A percentile compares a stretch with the other conserved stretches of the same genome.
Evolutionary conservation across 192 early-diverging fungal species (phyloP).

Genomic region (Coemansia sp.): DNA sequence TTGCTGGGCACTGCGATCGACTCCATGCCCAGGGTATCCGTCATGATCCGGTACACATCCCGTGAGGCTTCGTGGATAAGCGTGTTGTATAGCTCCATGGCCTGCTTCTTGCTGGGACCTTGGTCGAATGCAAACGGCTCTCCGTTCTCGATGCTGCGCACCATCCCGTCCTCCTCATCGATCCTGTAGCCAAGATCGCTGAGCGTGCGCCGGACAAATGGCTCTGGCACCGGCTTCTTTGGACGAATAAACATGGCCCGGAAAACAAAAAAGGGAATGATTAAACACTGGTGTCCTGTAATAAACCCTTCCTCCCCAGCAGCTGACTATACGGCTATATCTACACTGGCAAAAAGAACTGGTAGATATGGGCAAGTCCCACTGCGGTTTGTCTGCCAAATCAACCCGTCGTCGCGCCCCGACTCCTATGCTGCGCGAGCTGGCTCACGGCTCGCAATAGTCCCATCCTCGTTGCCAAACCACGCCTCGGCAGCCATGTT

Average conservation of each 20-base stretch:
- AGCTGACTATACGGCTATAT: too few relatives aligned
- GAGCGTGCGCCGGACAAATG: conserved; percentile 10
- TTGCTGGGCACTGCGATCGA: conserved; percentile 24
- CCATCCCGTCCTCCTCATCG: conserved; percentile 14
- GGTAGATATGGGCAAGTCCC: too few relatives aligned
- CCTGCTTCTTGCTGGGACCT: conserved; percentile 2
- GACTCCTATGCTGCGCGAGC: too few relatives aligned
- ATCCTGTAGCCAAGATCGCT: conserved; percentile 31
- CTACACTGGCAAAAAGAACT: too few relatives aligned
- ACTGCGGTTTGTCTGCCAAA: too few relatives aligned
- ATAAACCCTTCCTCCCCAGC: too few relatives aligned
- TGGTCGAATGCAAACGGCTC: conserved; percentile 7
- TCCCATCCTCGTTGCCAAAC: conserved; percentile 77
- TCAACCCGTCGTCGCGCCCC: too few relatives aligned
- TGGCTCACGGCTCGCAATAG: conserved; percentile 49
- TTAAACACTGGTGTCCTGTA: too few relatives aligned
- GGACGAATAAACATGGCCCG: conserved; percentile 39
- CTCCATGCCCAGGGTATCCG: conserved; percentile 20
- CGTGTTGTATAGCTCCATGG: conserved; percentile 15
- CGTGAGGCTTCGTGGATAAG: conserved; percentile 20
- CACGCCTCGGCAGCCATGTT: conserved; percentile 77
- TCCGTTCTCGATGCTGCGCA: conserved; percentile 10
- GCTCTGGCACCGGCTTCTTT: conserved; percentile 10
- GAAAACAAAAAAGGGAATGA: too few relatives aligned
- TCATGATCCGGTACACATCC: conserved; percentile 13